These are phyloP conservation scores for Phytophthora boehmeriae DNA, from an alignment of 352 stramenopile species.

Conservation along the genomic window DNA sequence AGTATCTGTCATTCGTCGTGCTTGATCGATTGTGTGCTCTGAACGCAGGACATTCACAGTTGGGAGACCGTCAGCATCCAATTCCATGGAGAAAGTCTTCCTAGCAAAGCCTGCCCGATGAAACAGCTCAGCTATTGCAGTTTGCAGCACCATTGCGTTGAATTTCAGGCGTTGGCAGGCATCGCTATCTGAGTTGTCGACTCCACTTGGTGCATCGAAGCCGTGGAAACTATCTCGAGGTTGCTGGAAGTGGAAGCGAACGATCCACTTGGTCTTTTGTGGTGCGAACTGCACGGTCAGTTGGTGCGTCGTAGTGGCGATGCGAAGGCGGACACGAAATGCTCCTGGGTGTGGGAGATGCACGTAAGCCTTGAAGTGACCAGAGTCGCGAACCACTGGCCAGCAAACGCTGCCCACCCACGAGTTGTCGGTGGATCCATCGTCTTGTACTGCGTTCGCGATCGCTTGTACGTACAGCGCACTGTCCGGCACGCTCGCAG, in stretches of 20 bases:
- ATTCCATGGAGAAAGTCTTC: slow-evolving; percentile 19
- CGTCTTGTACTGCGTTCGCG: neutral
- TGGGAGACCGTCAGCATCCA: slow-evolving; percentile 13
- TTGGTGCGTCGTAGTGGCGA: neutral
- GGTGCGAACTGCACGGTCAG: slow-evolving; percentile 8
- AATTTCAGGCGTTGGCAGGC: slow-evolving; percentile 15
- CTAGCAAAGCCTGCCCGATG: slow-evolving; percentile 4
- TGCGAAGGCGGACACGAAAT: slow-evolving; percentile 8
- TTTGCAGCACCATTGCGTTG: slow-evolving; percentile 22
- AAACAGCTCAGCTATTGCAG: slow-evolving; percentile 17
- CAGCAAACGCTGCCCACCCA: slow-evolving; percentile 22
- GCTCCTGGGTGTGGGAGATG: slow-evolving; percentile 9
- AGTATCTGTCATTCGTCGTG: slow-evolving; percentile 8
- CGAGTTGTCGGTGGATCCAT: neutral
- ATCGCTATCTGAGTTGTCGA: slow-evolving; percentile 15
- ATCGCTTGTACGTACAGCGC: slow-evolving; percentile 12
- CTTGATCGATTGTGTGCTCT: neutral
- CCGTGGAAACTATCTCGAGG: slow-evolving; percentile 12
- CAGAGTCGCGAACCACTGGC: slow-evolving; percentile 16
- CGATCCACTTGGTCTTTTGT: slow-evolving; percentile 10
- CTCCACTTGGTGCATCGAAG: slow-evolving; percentile 15
- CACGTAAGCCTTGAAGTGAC: slow-evolving; percentile 23
- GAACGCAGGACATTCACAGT: slow-evolving; percentile 15
- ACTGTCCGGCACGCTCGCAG: slow-evolving; percentile 6
- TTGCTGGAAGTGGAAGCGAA: slow-evolving; percentile 24